These are phyloP conservation scores for Boechera retrofracta DNA, from an alignment of 345 rosid genomes.

Conservation along the genomic window DNA sequence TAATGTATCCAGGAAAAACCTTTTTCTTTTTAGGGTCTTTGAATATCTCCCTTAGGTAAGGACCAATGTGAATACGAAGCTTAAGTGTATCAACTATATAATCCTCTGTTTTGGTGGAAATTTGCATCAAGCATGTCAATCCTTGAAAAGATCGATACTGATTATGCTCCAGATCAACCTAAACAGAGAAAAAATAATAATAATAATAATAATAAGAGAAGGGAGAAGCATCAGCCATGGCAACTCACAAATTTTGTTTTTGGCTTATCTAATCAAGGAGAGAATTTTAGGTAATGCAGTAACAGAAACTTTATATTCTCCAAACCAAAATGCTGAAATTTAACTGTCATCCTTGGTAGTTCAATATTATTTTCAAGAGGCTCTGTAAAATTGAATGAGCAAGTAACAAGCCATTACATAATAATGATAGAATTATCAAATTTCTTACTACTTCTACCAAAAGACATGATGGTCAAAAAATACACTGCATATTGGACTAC, in stretches of 20 bases:
- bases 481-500: constrained; percentile 18
- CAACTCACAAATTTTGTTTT: background rate
- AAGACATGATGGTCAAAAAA: constrained; percentile 17
- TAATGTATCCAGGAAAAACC: constrained; percentile 52
- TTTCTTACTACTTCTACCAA: constrained; percentile 26
- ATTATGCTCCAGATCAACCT: constrained; percentile 99
- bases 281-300: background rate
- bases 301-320: background rate
- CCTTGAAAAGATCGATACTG: constrained; percentile 99
- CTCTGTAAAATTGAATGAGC: constrained; percentile 11
- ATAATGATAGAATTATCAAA: constrained; percentile 13
- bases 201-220: constrained; percentile 8
- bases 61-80: constrained; percentile 86
- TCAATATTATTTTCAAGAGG: constrained; percentile 8
- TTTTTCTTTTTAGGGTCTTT: constrained; percentile 92
- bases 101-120: constrained; percentile 95
- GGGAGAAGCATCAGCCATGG: constrained; percentile 22
- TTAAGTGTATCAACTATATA: constrained; percentile 84
- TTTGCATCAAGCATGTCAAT: constrained; percentile 97
- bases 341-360: constrained; percentile 13
- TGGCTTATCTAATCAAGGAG: background rate
- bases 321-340: constrained; percentile 22
- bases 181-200: constrained; percentile 32
- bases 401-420: constrained; percentile 5
- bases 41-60: constrained; percentile 90